Evolutionary conservation across 208 protist genomes (phyloP), one percentile per base, ranked within the genome.

Genomic region (Crithidia acanthocephali): DNA sequence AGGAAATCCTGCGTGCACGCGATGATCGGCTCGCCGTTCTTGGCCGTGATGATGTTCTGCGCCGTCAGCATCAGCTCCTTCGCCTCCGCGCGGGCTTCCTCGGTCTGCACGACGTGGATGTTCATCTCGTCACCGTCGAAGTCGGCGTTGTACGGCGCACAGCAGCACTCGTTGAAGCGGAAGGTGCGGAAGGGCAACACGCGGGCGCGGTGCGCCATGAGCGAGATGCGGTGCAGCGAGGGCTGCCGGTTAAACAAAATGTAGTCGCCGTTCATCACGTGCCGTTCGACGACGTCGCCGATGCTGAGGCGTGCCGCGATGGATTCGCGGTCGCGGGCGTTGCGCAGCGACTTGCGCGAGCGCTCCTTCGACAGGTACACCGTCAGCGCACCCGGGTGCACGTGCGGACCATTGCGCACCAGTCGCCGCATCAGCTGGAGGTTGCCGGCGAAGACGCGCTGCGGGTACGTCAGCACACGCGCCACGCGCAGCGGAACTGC

Each of bases 81-180:
- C 44, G 98, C 98, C 86, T 99, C 99, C 6, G 98, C 98, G 23
- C 97, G 89, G 20, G 99, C 99, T 80, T 99, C 98, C 67, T 99
- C 91, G 0, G 98, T 99, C 84, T 99, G 99, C 52, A 99, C 98
- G 58, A 99, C 68, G 81, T 99, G 99, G 15, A 99, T 74, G 81
- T 99, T 99, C 99, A 99, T 99, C 85, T 99, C 99, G 89, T 99
- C 99, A 22, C 98, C 98, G 82, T 99, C 98, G 83, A 99, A 99
- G 81, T 99, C 99, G 18, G 99, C 99, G 87, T 99, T 99, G 92
- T 99, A 99, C 47, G 99, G 99, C 30, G 94, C 86, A 74, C 98
- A 99, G 67, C 95, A 98, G 87, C 97, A 99, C 77, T 98, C 98
- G 88, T 99, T 99, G 83, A 99, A 99, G 48, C 99, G 91, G 53